Conservation (phyloP, 2,329 filamentous ascomycete species). For the Claviceps purpurea region DNA sequence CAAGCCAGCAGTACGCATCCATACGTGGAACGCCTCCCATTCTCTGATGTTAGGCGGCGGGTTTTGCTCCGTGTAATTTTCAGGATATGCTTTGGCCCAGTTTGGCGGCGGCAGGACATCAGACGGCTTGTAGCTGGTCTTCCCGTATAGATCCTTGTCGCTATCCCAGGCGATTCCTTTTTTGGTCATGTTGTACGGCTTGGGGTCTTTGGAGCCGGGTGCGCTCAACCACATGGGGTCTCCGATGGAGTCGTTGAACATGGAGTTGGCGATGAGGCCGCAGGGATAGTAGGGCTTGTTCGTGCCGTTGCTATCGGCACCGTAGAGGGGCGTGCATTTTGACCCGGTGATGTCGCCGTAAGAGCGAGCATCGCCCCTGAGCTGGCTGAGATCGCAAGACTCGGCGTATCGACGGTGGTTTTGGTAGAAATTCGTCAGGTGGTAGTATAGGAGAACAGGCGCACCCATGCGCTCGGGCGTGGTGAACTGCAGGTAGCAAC, state of each 20-base stretch:
- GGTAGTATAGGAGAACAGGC: constrained; percentile 88
- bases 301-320: constrained; percentile 25
- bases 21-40: constrained; percentile 85
- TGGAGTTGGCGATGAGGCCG: constrained; percentile 87
- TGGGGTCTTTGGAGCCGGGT: constrained; percentile 19
- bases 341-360: constrained; percentile 49
- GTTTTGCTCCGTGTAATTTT: constrained; percentile 51
- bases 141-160: constrained; percentile 67
- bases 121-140: constrained; percentile 48
- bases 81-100: constrained; percentile 59
- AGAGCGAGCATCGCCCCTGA: constrained; percentile 54
- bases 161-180: constrained; percentile 77
- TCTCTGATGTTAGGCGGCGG: constrained; percentile 59
- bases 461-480: constrained; percentile 68
- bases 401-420: constrained; percentile 95
- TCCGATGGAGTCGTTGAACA: constrained; percentile 87
- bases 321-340: constrained; percentile 61
- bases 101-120: constrained; percentile 75
- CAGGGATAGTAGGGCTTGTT: constrained; percentile 79
- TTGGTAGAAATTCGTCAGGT: constrained; percentile 95
- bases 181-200: constrained; percentile 60
- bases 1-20: constrained; percentile 94
- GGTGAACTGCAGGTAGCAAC: constrained; percentile 66
- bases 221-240: constrained; percentile 49
- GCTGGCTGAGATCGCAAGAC: constrained; percentile 70